Evolutionary conservation across 129 eudicot species (phyloP), one percentile per base, ranked within the genome.

Genomic region (Calendula officinalis): DNA sequence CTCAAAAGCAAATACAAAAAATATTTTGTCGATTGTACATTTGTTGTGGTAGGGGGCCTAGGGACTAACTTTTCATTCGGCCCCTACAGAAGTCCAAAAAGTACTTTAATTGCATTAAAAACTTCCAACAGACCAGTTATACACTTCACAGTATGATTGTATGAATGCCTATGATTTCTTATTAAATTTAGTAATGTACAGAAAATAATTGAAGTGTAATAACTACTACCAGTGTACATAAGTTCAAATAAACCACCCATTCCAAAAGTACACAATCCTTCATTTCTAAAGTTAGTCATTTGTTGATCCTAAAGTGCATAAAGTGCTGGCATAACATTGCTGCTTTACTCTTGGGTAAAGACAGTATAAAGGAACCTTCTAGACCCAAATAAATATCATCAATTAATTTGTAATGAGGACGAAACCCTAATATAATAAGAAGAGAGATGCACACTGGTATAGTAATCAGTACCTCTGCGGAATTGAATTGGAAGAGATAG

Each of bases 401-500:
- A 37, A 51, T 40, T 32, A 11, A 64, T 13, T 15, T 7, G 32
- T 10, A 32, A 63, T 34, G 44, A 30, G 9, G 7, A 58, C 3
- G 69, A 64, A 62, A 45, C 10, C 57, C 69, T 47, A 47, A 64
- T 33, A 64, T 46, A 4, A 35, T 32, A 17, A 62, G 42, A 44
- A 22, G 55, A 45, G 43, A 43, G n/a, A 45, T 17, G 41, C 4
- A 22, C 35, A 42, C 4, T n/a, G 27, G 5, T 27, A 53, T 44
- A 11, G 0, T 27, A 33, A 51, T 39, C 11, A 72, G 63, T 64
- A 87, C 98, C 98, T 88, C 87, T 77, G 11, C 95, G 81, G 44
- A 92, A 92, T 86, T 8, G 98, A 92, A 71, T 92, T 92, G 60
- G 98, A 92, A 74, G 98, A 71, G 53, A 92, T 92, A 3, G 98